Percentiles rank a stretch among this genome's conserved stretches.
phyloP scores from a whole-genome alignment of 1,139 yeast species.

The Lodderomyces theae region DNA sequence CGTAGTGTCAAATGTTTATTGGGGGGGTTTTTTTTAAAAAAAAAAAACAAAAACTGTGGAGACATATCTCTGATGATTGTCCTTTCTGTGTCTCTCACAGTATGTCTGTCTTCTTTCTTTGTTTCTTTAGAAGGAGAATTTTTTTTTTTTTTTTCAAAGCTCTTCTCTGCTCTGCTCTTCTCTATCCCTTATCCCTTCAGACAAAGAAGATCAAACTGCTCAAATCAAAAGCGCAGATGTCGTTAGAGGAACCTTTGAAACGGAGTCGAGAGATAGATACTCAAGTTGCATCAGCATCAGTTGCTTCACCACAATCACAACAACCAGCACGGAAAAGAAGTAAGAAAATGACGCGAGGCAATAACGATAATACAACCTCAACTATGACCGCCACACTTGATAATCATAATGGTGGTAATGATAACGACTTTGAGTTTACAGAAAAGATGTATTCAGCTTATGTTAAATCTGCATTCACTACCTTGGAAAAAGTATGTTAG shows the following conservation, averaged over 20 bases:
- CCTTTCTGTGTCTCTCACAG: not conserved
- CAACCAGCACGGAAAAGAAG: conserved; percentile 1
- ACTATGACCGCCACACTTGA: too few relatives aligned
- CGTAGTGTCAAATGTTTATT: too few relatives aligned
- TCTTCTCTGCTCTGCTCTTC: not conserved
- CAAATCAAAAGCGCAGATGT: conserved; percentile 21
- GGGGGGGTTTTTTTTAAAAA: too few relatives aligned
- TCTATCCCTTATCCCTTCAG: not conserved
- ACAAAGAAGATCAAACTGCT: not conserved
- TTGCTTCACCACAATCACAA: too few relatives aligned
- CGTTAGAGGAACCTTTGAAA: conserved; percentile 28
- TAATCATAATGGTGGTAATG: too few relatives aligned
- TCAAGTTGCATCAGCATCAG: too few relatives aligned
- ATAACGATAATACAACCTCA: too few relatives aligned
- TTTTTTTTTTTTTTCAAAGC: not conserved
- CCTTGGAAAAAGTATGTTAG: conserved; percentile 57
- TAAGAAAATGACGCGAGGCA: conserved; percentile 1
- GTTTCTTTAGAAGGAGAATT: not conserved
- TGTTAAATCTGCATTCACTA: conserved; percentile 67
- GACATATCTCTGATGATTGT: too few relatives aligned
- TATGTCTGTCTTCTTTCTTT: too few relatives aligned
- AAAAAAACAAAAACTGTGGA: conserved; percentile 10
- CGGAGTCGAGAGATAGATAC: conserved; percentile 21
- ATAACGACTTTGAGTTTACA: conserved; percentile 36
- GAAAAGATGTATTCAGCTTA: conserved; percentile 62